Evolutionary conservation across 164 flowering plant species (phyloP), one percentile per base, ranked within the genome.

Genomic region (Tetracentron sinense): DNA sequence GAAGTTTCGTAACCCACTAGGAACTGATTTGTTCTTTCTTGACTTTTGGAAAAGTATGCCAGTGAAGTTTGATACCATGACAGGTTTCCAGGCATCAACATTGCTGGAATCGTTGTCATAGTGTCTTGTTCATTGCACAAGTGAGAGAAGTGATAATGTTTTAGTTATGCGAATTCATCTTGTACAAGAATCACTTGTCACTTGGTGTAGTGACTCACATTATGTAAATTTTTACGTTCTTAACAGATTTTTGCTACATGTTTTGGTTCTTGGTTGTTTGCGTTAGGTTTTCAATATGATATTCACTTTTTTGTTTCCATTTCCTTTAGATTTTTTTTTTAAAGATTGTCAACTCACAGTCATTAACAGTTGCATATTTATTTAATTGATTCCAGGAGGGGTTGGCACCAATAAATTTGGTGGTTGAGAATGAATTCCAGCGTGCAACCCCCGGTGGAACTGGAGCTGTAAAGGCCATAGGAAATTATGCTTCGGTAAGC

Each of bases 371-470:
- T 53, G 23, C 30, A 27, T 35, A 55, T 47, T 47, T 33, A 28
- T 29, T 54, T 27, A 27, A 26, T 23, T 50, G 27, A 60, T 72
- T 23, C 20, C 69, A 94, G 98, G 97, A 88, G 80, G 97, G 97
- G 54, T 57, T 89, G 60, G 82, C 97, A 53, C 97, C 98, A 17
- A 89, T 94, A 47, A 76, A 86, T 75, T 76, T 94, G 82, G 67
- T 91, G 61, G 72, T 94, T 64, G 95, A 88, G 69, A 75, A 79
- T 59, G 96, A 88, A 55, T 75, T 79, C 58, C 99, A 94, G 79
- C 89, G 99, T 52, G 97, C 99, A 54, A 78, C 92, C 61, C 97
- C 89, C 54, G 99, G 99, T 72, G 99, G 99, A 38, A 88, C 96
- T 73, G 97, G 97, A 63, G 90, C 96, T 65, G 85, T 91, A 19